Percentiles rank a stretch among this genome's conserved stretches.
These are phyloP conservation scores for Blepharisma stoltei DNA, from an alignment of 73 alveolate species.

Conservation along the genomic window DNA sequence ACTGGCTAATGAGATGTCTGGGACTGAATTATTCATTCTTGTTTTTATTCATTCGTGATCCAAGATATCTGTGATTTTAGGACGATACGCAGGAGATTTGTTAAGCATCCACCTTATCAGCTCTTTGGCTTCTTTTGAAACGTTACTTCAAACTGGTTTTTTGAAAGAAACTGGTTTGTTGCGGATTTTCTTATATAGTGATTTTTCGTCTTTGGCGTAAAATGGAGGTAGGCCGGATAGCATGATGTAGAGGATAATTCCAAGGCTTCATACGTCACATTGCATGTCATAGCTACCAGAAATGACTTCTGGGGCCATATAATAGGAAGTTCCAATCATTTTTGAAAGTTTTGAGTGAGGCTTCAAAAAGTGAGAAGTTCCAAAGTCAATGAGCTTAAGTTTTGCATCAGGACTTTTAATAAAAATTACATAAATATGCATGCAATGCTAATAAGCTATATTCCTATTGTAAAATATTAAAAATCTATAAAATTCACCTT, in stretches of 20 bases:
- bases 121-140: slow-evolving; percentile 58
- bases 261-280: slow-evolving; percentile 66
- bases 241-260: slow-evolving; percentile 54
- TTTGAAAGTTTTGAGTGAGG: slow-evolving; percentile 33
- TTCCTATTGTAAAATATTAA: too few species aligned
- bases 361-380: slow-evolving; percentile 39
- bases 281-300: slow-evolving; percentile 46
- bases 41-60: slow-evolving; percentile 53
- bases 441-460: too few species aligned
- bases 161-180: slow-evolving; percentile 35
- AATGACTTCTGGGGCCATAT: slow-evolving; percentile 70
- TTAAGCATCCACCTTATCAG: slow-evolving; percentile 45
- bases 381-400: slow-evolving; percentile 52
- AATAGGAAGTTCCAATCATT: slow-evolving; percentile 59
- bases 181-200: slow-evolving; percentile 43
- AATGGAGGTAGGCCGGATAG: slow-evolving; percentile 72
- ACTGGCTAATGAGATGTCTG: background rate
- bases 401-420: background rate
- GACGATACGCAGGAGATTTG: slow-evolving; percentile 47
- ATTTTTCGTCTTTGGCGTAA: slow-evolving; percentile 43
- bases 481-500: too few species aligned
- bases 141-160: slow-evolving; percentile 40
- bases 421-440: too few species aligned
- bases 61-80: slow-evolving; percentile 49
- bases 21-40: background rate